Evolutionary conservation across 768 basidiomycete genomes (phyloP).

Genomic region (Pleurotus salmoneostramineus): DNA sequence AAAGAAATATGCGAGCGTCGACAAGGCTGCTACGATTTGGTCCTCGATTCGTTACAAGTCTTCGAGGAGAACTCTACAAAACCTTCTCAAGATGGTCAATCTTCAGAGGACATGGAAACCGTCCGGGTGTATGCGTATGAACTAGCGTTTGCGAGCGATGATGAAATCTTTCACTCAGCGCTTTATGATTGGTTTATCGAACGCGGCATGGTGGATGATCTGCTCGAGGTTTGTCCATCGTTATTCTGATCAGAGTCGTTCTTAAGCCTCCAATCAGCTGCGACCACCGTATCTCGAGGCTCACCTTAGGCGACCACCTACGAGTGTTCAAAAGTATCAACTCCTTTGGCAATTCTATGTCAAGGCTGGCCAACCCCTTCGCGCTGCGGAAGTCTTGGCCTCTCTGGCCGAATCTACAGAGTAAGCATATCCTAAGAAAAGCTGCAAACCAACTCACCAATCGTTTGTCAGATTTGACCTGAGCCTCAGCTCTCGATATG

Average conservation of each 20-base stretch:
- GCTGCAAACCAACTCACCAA: slow-evolving; percentile 1
- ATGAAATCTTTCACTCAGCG: slow-evolving; percentile 91
- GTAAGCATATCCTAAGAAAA: slow-evolving; percentile 38
- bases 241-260: background rate
- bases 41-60: slow-evolving; percentile 74
- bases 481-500: slow-evolving; percentile 70
- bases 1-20: slow-evolving; percentile 56
- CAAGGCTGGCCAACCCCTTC: slow-evolving; percentile 80
- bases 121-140: slow-evolving; percentile 85
- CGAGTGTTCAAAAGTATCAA: slow-evolving; percentile 78
- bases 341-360: slow-evolving; percentile 97
- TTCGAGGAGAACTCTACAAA: slow-evolving; percentile 56
- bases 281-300: slow-evolving; percentile 85
- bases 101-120: slow-evolving; percentile 55
- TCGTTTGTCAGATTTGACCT: slow-evolving; percentile 52
- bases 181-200: slow-evolving; percentile 93
- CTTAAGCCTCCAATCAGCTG: slow-evolving; percentile 43
- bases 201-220: slow-evolving; percentile 76
- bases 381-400: slow-evolving; percentile 84
- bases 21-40: slow-evolving; percentile 73
- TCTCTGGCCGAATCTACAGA: slow-evolving; percentile 80
- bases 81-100: slow-evolving; percentile 16
- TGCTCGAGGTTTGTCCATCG: slow-evolving; percentile 69
- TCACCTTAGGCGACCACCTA: slow-evolving; percentile 79
- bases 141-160: slow-evolving; percentile 77